phyloP scores from a whole-genome alignment of 495 filamentous ascomycete genomes.

The Annulohypoxylon maeteangense region DNA sequence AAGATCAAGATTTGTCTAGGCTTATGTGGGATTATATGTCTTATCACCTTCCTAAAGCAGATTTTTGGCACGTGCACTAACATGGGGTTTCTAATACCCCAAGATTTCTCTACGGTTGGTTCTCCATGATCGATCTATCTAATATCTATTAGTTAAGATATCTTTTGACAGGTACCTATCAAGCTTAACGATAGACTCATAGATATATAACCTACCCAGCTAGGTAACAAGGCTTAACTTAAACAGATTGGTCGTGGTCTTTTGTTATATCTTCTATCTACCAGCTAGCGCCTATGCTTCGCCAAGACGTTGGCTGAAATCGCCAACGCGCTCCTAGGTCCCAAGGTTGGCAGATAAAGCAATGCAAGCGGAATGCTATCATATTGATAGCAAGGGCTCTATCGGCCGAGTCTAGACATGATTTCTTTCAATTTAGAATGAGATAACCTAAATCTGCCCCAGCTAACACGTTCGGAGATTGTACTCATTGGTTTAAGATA shows the following conservation, averaged over 20 bases:
- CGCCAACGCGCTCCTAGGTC: neutral
- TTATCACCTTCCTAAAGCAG: constrained; percentile 30
- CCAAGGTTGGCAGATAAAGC: neutral
- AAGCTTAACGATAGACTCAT: too few relatives aligned
- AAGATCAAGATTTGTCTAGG: neutral
- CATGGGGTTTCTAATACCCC: neutral
- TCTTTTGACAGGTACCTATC: neutral
- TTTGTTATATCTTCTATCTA: neutral
- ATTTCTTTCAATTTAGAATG: neutral
- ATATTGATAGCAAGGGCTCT: too few relatives aligned
- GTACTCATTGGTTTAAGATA: neutral
- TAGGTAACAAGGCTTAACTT: neutral
- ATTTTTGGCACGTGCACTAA: constrained; percentile 14
- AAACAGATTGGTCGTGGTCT: neutral
- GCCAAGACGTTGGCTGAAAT: neutral
- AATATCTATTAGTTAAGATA: too few relatives aligned
- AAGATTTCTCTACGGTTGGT: neutral
- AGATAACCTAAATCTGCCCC: neutral
- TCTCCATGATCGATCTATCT: neutral
- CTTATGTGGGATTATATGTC: neutral
- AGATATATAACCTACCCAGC: neutral
- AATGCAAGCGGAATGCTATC: neutral
- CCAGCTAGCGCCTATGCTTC: neutral
- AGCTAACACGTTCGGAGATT: neutral
- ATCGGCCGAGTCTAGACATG: neutral